A percentile compares a stretch with the other conserved stretches of the same genome.
phyloP scores from a whole-genome alignment of 2,329 filamentous ascomycete genomes.

The Plenodomus lindquistii region DNA sequence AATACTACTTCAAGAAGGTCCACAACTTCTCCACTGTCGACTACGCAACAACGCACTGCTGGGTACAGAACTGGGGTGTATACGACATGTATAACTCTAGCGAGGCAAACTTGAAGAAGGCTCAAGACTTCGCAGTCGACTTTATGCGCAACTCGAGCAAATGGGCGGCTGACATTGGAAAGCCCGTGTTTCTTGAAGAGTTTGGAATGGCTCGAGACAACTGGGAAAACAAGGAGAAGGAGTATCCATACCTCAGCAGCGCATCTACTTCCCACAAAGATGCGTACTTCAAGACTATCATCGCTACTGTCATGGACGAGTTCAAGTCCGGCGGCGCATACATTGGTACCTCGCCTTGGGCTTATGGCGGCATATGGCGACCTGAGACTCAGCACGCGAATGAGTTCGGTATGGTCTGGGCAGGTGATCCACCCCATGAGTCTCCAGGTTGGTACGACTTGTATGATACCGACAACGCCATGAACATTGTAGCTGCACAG shows the following conservation, averaged over 20 bases:
- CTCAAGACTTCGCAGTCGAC: slow-evolving; percentile 40
- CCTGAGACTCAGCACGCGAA: slow-evolving; percentile 45
- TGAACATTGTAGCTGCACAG: slow-evolving; percentile 43
- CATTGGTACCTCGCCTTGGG: slow-evolving; percentile 45
- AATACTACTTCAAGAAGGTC: slow-evolving; percentile 45
- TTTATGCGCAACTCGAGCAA: slow-evolving; percentile 41
- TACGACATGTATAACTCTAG: slow-evolving; percentile 46
- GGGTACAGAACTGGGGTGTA: slow-evolving; percentile 47
- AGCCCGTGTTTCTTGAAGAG: slow-evolving; percentile 46
- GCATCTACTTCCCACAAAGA: slow-evolving; percentile 45
- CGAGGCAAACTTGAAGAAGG: slow-evolving; percentile 33
- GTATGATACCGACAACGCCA: slow-evolving; percentile 45
- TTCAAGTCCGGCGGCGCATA: slow-evolving; percentile 43
- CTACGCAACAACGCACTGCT: slow-evolving; percentile 47
- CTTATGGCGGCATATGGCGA: slow-evolving; percentile 46
- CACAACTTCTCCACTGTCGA: slow-evolving; percentile 44
- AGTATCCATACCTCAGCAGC: slow-evolving; percentile 43
- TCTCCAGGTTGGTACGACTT: slow-evolving; percentile 47
- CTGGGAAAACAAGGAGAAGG: slow-evolving; percentile 43
- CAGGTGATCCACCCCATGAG: slow-evolving; percentile 47
- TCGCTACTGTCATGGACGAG: slow-evolving; percentile 39
- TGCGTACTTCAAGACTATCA: slow-evolving; percentile 45
- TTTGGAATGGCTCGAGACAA: slow-evolving; percentile 49
- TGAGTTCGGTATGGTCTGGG: slow-evolving; percentile 48
- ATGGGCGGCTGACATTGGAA: slow-evolving; percentile 44